Conservation (phyloP, 2,329 filamentous ascomycete genomes). For the Metarhizium rileyi region DNA sequence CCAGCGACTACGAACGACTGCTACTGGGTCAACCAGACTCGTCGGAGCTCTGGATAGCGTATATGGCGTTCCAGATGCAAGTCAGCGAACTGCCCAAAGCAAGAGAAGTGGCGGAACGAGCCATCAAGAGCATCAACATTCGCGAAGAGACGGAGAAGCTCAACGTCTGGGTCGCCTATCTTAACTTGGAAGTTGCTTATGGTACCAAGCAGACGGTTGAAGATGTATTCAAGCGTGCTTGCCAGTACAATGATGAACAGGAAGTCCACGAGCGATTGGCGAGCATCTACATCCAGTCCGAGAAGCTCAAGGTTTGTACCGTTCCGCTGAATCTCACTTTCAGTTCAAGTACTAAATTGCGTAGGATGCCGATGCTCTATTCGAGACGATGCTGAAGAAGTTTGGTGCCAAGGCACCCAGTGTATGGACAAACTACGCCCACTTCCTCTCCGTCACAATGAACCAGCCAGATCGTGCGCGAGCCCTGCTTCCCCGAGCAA, state of each 20-base stretch:
- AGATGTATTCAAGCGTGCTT: slow-evolving; percentile 81
- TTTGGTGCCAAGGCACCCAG: slow-evolving; percentile 70
- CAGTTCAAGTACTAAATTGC: background rate
- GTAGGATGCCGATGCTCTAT: slow-evolving; percentile 81
- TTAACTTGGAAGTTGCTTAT: slow-evolving; percentile 90
- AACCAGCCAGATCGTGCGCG: slow-evolving; percentile 64
- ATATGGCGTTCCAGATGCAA: slow-evolving; percentile 98
- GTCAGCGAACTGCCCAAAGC: slow-evolving; percentile 83
- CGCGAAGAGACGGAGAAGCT: slow-evolving; percentile 86
- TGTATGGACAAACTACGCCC: slow-evolving; percentile 91
- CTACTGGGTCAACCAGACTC: slow-evolving; percentile 87
- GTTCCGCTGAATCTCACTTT: background rate
- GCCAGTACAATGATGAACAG: slow-evolving; percentile 85
- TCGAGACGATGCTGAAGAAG: slow-evolving; percentile 80
- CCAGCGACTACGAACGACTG: slow-evolving; percentile 87
- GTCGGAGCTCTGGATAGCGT: slow-evolving; percentile 88
- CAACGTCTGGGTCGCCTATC: slow-evolving; percentile 88
- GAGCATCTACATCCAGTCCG: slow-evolving; percentile 90
- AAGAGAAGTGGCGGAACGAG: slow-evolving; percentile 80
- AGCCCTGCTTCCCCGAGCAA: slow-evolving; percentile 69
- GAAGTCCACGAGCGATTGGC: slow-evolving; percentile 83
- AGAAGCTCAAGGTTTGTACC: slow-evolving; percentile 64
- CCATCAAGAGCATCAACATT: slow-evolving; percentile 82
- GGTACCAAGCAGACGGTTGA: slow-evolving; percentile 75
- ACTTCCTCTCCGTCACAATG: slow-evolving; percentile 73